Base-by-base conservation (phyloP, 2,329 filamentous ascomycete species). In the Leptographium flavum region DNA sequence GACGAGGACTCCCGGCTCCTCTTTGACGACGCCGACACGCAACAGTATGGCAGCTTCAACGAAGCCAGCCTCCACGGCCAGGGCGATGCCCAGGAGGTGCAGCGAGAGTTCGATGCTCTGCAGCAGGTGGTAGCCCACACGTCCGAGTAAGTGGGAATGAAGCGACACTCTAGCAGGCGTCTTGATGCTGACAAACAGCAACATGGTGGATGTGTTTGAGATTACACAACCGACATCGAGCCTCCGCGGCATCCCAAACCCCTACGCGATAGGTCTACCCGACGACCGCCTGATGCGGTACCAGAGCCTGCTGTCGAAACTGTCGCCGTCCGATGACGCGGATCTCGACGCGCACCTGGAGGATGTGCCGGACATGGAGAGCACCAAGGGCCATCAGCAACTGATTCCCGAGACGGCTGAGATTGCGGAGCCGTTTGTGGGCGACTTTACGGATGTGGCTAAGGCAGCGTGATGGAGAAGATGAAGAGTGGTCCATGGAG, bases 151-250 rank as follows among this genome's bases (percentile, higher is more conserved):
- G 68, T 32, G 13, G 3, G 30, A 14, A 32, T 15, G 30, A n/a
- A 14, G 15, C 8, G 15, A 9, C 15, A n/a, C n/a, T n/a, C n/a
- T n/a, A 33, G 15, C 6, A 17, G 15, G 3, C 13, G 25, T 21
- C 17, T n/a, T 11, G 27, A 28, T 28, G 27, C 8, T 28, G 5
- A 28, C 8, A 5, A 10, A 42, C 55, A 81, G 77, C 55, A 79
- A 80, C 54, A 74, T 81, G 62, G 76, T 81, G 49, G 77, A 81
- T 56, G 74, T 81, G 39, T 81, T 80, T 60, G 76, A 80, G 50
- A 77, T 79, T 55, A 69, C 72, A 31, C 73, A 74, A 21, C 69
- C 72, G 47, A 68, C 69, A 47, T 59, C 62, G 30, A 54, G 57
- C 42, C 57, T 49, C 54, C 65, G 52, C 54, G 61, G 50, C 48